These are phyloP conservation scores for Circinella minor DNA, from an alignment of 371 early-diverging fungal species.

Conservation along the genomic window DNA sequence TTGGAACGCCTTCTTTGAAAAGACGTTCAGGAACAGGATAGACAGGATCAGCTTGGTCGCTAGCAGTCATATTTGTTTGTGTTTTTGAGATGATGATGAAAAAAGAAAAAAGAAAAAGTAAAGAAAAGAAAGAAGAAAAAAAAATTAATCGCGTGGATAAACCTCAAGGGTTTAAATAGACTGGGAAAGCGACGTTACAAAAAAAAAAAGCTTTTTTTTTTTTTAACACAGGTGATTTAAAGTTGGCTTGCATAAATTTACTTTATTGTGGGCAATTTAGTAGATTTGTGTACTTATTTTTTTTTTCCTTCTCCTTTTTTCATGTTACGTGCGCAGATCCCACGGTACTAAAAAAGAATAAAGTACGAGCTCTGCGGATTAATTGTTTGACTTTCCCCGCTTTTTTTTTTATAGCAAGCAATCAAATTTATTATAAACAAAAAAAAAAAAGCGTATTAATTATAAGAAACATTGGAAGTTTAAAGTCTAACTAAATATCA, in stretches of 20 bases:
- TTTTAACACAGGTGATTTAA: not conserved
- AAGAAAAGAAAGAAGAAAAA: slow-evolving; percentile 5
- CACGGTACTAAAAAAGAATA: not conserved
- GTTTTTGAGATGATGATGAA: not conserved
- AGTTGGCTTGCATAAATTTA: slow-evolving; percentile 10
- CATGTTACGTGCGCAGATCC: slow-evolving; percentile 4
- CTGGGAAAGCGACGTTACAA: too few species aligned
- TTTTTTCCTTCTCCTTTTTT: not conserved
- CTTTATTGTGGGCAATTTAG: not conserved
- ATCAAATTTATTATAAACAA: too few species aligned
- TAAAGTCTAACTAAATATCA: slow-evolving; percentile 1
- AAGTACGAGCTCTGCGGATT: not conserved
- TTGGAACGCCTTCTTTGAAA: slow-evolving; percentile 38
- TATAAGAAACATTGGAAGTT: not conserved
- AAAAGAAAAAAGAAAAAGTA: not conserved
- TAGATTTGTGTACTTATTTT: not conserved
- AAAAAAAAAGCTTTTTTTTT: not conserved
- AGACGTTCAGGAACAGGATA: slow-evolving; percentile 54
- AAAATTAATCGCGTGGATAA: not conserved
- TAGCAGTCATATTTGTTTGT: slow-evolving; percentile 4
- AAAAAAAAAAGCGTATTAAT: not conserved
- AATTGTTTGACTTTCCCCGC: too few species aligned
- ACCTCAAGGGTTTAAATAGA: slow-evolving; percentile 1
- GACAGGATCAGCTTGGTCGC: slow-evolving; percentile 25
- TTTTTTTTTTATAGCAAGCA: not conserved